Base-by-base conservation (phyloP, 768 basidiomycete genomes). In the Macrocybe gigantea region DNA sequence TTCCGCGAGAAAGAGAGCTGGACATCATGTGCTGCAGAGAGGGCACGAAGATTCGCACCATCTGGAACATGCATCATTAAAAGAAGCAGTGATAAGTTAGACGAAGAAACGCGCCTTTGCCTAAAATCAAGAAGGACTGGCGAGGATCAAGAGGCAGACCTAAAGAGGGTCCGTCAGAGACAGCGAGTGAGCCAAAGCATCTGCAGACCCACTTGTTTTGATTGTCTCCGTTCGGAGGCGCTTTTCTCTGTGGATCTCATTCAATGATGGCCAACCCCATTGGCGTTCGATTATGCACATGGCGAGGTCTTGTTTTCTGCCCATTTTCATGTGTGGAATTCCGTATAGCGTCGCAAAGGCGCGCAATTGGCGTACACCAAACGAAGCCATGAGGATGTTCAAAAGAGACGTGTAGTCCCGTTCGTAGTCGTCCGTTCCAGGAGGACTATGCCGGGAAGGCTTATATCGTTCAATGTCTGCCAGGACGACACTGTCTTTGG, bases 221-320 rank as follows among this genome's bases (percentile, higher is more conserved):
- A 65, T 58, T 3, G 73, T 57, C 59, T 81, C 78, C 11, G 70
- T 80, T 60, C 64, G 65, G 42, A 80, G 79, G 40, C 68, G 69
- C 45, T 72, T 64, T 56, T 72, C 74, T 56, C 75, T 70, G 5
- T 84, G 67, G 31, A 74, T 70, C 39, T 68, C 63, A 46, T 22
- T 22, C 22, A 85, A 58, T 29, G 82, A 77, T 5, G 82, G 79
- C 85, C 84, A 88, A 29, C 68, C 69, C 88, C 88, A 91, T 48
- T 71, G 66, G 49, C 74, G 65, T 60, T 86, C 80, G 29, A 89
- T 72, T 51, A 88, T 79, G 22, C 22, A 22, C 22, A 22, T 22
- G 22, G 22, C 22, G 22, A 22, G 22, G 22, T 22, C 22, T 22
- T 22, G 22, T 22, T 22, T 22, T 22, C 22, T 22, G 22, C 22